Conservation (phyloP, 495 filamentous ascomycete species). For the Xylaria grammica region DNA sequence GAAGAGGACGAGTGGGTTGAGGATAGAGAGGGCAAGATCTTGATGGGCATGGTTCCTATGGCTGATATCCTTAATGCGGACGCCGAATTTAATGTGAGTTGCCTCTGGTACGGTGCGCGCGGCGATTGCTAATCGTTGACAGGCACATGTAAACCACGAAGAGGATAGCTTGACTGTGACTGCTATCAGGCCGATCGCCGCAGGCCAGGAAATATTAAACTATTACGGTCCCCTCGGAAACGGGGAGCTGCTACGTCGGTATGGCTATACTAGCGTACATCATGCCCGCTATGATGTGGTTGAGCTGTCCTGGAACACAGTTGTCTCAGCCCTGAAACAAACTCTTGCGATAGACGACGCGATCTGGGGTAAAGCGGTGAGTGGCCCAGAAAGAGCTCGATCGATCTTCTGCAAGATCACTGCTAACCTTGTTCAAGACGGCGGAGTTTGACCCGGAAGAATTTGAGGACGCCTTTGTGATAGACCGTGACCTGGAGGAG, state of each 20-base stretch:
- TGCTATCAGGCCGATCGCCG: conserved; percentile 65
- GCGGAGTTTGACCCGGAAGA: conserved; percentile 42
- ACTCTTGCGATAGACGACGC: conserved; percentile 47
- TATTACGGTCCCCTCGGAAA: conserved; percentile 87
- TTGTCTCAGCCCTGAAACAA: conserved; percentile 52
- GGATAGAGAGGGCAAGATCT: conserved; percentile 65
- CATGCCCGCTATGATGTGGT: conserved; percentile 82
- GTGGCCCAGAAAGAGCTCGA: conserved; percentile 5
- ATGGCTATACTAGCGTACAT: conserved; percentile 83
- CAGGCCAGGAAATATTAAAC: conserved; percentile 85
- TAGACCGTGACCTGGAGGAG: conserved; percentile 49
- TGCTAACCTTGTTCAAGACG: conserved; percentile 25
- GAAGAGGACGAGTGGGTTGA: conserved; percentile 68
- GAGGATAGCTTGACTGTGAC: conserved; percentile 68
- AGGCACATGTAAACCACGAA: conserved; percentile 74
- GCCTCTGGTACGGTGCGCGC: neutral
- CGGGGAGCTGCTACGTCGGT: conserved; percentile 81
- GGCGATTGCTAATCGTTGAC: conserved; percentile 30
- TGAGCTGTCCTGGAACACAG: conserved; percentile 66
- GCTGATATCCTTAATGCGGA: conserved; percentile 94
- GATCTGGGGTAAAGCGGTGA: conserved; percentile 52
- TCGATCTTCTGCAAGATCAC: neutral
- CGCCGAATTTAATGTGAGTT: conserved; percentile 69
- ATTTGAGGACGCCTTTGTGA: conserved; percentile 49
- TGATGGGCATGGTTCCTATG: conserved; percentile 88